Percentiles rank a stretch among this genome's conserved stretches.
Conservation (phyloP, 1,284 basidiomycete species). For the Apiotrichum domesticum region DNA sequence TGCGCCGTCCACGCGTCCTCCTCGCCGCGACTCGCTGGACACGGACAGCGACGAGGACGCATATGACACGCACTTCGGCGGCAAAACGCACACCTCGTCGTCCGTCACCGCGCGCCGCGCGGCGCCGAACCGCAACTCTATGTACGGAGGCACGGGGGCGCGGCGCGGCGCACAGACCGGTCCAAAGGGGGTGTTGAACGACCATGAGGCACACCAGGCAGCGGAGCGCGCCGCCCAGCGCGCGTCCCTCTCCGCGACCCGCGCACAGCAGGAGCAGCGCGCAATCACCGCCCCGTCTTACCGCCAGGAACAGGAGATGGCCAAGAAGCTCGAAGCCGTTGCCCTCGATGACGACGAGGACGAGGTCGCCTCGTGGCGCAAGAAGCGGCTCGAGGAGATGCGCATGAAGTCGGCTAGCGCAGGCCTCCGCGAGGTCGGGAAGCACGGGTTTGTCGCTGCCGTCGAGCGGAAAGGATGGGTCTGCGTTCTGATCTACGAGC, state of each 20-base stretch:
- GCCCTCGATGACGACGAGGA: slow-evolving; percentile 29
- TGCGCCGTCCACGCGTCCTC: background rate
- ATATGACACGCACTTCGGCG: too few relatives aligned
- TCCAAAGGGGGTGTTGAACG: slow-evolving; percentile 42
- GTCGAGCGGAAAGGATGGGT: slow-evolving; percentile 41
- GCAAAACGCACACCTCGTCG: too few relatives aligned
- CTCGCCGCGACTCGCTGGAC: background rate
- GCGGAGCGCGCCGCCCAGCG: slow-evolving; percentile 4
- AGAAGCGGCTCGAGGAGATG: slow-evolving; percentile 12
- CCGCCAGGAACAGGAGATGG: too few relatives aligned
- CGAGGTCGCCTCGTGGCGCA: slow-evolving; percentile 9
- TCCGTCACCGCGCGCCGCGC: too few relatives aligned
- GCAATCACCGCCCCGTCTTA: slow-evolving; percentile 23
- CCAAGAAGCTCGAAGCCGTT: slow-evolving; percentile 8
- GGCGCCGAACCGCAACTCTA: too few relatives aligned
- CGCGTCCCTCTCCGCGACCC: slow-evolving; percentile 2
- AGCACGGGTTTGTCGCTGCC: slow-evolving; percentile 32
- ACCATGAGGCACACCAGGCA: slow-evolving; percentile 20
- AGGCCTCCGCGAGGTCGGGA: slow-evolving; percentile 33
- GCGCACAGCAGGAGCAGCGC: slow-evolving; percentile 16
- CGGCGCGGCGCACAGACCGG: slow-evolving; percentile 31
- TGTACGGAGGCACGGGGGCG: too few relatives aligned
- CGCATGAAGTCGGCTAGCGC: slow-evolving; percentile 7
- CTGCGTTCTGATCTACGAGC: slow-evolving; percentile 41
- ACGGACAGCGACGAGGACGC: background rate